Percentiles rank a stretch among this genome's conserved stretches.
Conservation (phyloP, 2,329 filamentous ascomycete genomes). For the Alternaria sp. region DNA sequence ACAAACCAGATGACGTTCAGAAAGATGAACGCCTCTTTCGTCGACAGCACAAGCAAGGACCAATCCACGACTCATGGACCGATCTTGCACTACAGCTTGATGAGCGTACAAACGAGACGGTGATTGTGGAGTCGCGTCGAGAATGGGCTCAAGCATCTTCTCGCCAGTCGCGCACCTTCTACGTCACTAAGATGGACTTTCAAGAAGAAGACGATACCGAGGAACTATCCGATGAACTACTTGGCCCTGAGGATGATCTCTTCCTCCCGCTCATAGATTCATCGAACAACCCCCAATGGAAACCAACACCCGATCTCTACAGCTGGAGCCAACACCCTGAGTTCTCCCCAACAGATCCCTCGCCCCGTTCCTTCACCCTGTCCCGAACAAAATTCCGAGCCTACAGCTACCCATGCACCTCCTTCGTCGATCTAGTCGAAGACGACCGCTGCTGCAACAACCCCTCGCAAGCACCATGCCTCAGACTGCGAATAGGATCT, state of each 20-base stretch:
- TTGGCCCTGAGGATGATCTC: slow-evolving; percentile 41
- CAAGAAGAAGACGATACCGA: neutral
- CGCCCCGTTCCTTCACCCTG: slow-evolving; percentile 56
- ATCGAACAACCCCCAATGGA: slow-evolving; percentile 49
- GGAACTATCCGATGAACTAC: slow-evolving; percentile 6
- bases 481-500: slow-evolving; percentile 60
- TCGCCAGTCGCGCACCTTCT: slow-evolving; percentile 69
- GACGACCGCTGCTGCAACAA: slow-evolving; percentile 51
- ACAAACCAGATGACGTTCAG: slow-evolving; percentile 53
- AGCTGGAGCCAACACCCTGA: slow-evolving; percentile 58
- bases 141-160: slow-evolving; percentile 68
- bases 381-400: slow-evolving; percentile 62
- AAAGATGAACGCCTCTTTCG: slow-evolving; percentile 65
- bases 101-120: slow-evolving; percentile 63
- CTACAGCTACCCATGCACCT: slow-evolving; percentile 61
- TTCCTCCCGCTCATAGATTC: slow-evolving; percentile 32
- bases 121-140: slow-evolving; percentile 71
- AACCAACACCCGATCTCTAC: slow-evolving; percentile 45
- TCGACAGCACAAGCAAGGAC: slow-evolving; percentile 71
- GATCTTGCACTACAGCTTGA: slow-evolving; percentile 68
- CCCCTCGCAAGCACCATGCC: slow-evolving; percentile 39
- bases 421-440: slow-evolving; percentile 68
- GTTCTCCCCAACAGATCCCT: slow-evolving; percentile 54
- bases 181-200: slow-evolving; percentile 63
- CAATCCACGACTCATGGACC: slow-evolving; percentile 77